Percentiles rank a stretch among this genome's conserved stretches.
These are phyloP conservation scores for Luffa acutangula DNA, from an alignment of 306 rosid genomes.

Conservation along the genomic window DNA sequence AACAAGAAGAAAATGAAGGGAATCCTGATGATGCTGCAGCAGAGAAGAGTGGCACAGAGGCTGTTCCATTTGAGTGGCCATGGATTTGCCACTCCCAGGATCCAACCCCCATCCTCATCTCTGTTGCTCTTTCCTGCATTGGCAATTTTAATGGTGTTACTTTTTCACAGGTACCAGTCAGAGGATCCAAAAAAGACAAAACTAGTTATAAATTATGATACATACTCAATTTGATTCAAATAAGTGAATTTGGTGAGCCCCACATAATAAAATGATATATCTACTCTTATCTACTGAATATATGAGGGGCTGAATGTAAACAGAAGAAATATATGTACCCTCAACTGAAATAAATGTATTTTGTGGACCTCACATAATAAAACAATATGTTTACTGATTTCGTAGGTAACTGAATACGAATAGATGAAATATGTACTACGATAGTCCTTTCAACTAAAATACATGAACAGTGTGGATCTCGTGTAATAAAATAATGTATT, in stretches of 20 bases:
- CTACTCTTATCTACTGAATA: neutral
- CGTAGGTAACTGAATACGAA: neutral
- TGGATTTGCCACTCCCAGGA: conserved; percentile 62
- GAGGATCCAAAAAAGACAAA: neutral
- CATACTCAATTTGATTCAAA: neutral
- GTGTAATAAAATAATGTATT: neutral
- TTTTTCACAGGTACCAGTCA: neutral
- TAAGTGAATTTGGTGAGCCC: neutral
- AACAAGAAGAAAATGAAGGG: conserved; percentile 41
- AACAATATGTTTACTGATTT: neutral
- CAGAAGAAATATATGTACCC: neutral
- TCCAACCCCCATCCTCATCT: conserved; percentile 46
- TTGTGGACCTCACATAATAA: neutral
- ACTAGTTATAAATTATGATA: neutral
- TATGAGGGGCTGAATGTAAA: neutral
- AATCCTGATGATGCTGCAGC: conserved; percentile 99
- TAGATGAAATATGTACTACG: neutral
- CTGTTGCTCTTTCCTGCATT: conserved; percentile 63
- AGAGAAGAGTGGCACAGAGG: conserved; percentile 50
- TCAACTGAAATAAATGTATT: neutral
- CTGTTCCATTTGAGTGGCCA: conserved; percentile 37
- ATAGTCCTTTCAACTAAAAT: neutral
- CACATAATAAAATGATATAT: neutral
- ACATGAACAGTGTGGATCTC: neutral
- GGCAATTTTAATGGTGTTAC: neutral